Percentiles rank a stretch among this genome's conserved stretches.
phyloP scores from a whole-genome alignment of 768 basidiomycete species.

The Boletus rubropictus region DNA sequence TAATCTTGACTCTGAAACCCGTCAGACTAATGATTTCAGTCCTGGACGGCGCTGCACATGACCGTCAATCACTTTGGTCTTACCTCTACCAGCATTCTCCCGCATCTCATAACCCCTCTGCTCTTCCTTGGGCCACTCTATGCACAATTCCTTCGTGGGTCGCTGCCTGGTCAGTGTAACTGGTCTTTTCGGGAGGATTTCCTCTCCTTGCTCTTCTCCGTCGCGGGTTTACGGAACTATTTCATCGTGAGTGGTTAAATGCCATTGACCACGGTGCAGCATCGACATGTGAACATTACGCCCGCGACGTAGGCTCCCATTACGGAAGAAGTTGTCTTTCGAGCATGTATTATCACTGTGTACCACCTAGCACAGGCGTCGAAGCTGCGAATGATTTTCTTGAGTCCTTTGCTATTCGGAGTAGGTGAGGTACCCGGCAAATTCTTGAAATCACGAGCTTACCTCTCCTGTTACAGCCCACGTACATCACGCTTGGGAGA shows the following conservation, averaged over 20 bases:
- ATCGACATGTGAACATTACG: neutral
- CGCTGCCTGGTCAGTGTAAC: slow-evolving; percentile 50
- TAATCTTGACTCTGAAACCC: neutral
- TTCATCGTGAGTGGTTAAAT: slow-evolving; percentile 34
- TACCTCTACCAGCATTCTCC: slow-evolving; percentile 27
- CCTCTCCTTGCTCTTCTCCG: slow-evolving; percentile 38
- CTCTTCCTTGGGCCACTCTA: slow-evolving; percentile 79
- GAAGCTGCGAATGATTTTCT: slow-evolving; percentile 58
- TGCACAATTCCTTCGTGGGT: slow-evolving; percentile 38
- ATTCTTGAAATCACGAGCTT: slow-evolving; percentile 2
- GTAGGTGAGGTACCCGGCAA: slow-evolving; percentile 47
- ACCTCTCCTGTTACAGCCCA: slow-evolving; percentile 54
- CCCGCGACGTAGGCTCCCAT: slow-evolving; percentile 59
- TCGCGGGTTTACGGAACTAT: slow-evolving; percentile 71
- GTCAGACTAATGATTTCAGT: slow-evolving; percentile 12
- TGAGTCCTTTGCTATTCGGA: slow-evolving; percentile 84
- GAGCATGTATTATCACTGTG: slow-evolving; percentile 73
- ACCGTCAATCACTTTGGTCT: slow-evolving; percentile 41
- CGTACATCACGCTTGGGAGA: slow-evolving; percentile 87
- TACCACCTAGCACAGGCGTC: slow-evolving; percentile 63
- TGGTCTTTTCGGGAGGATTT: slow-evolving; percentile 44
- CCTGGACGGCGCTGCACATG: slow-evolving; percentile 21
- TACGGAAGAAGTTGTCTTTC: slow-evolving; percentile 90
- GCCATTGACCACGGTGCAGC: neutral
- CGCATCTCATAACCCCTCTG: slow-evolving; percentile 64